Conservation (phyloP, 768 basidiomycete species). For the Baorangia bicolor region DNA sequence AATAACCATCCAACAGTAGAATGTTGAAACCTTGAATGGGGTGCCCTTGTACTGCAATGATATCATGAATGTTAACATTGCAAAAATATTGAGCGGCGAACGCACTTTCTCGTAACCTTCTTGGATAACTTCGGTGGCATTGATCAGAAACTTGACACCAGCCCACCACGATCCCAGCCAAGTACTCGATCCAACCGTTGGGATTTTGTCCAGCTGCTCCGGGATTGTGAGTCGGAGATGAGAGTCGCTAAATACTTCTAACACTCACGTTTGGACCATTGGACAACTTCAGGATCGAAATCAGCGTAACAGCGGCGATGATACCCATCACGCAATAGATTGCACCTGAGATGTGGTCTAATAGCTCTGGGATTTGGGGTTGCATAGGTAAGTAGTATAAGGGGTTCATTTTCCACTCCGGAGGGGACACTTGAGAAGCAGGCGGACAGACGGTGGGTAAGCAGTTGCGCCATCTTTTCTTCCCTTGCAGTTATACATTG, state of each 20-base stretch:
- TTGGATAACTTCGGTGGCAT: slow-evolving; percentile 25
- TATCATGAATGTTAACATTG: not conserved
- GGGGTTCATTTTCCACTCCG: not conserved
- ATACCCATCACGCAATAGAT: not conserved
- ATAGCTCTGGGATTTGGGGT: not conserved
- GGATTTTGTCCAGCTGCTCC: slow-evolving; percentile 30
- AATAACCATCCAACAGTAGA: slow-evolving; percentile 41
- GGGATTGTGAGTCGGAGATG: not conserved
- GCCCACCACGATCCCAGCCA: slow-evolving; percentile 31
- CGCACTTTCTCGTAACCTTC: slow-evolving; percentile 36
- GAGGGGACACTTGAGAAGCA: not conserved
- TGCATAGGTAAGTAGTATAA: not conserved
- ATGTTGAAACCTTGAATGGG: slow-evolving; percentile 31
- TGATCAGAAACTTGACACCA: slow-evolving; percentile 16
- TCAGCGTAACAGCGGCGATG: not conserved
- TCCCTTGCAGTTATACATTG: not conserved
- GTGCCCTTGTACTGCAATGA: slow-evolving; percentile 28
- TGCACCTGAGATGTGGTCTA: not conserved
- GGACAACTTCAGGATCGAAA: not conserved
- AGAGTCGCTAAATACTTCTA: no score
- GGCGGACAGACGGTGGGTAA: no score
- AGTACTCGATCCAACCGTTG: slow-evolving; percentile 28
- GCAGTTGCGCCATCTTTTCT: not conserved
- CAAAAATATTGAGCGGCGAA: not conserved
- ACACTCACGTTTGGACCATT: slow-evolving; percentile 1